Conservation (phyloP, 495 filamentous ascomycete species). For the Thozetella sp. region DNA sequence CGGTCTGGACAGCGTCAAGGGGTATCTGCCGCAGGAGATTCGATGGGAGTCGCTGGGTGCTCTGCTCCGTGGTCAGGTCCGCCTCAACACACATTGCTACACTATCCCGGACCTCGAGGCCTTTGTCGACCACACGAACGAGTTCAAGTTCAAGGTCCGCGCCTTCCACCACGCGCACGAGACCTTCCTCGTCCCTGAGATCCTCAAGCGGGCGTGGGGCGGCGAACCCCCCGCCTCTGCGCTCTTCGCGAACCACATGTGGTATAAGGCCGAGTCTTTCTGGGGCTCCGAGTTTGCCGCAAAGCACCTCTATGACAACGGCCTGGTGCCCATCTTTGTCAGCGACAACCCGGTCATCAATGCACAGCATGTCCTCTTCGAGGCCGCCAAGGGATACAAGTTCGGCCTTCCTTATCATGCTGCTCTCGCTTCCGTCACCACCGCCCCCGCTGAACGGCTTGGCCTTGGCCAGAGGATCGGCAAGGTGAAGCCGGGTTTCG, state of each 20-base stretch:
- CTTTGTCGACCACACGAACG: conserved; percentile 62
- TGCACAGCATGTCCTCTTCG: conserved; percentile 53
- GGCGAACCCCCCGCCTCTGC: conserved; percentile 45
- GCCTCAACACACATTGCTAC: conserved; percentile 68
- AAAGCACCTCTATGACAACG: conserved; percentile 61
- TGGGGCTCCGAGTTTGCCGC: conserved; percentile 60
- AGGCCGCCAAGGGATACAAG: conserved; percentile 62
- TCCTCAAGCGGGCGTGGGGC: conserved; percentile 51
- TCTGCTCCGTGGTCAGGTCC: conserved; percentile 60
- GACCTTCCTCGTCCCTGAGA: conserved; percentile 62
- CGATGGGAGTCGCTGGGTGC: conserved; percentile 60
- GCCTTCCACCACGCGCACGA: conserved; percentile 69
- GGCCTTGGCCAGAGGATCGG: conserved; percentile 61
- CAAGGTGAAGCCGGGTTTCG: conserved; percentile 62
- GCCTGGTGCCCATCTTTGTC: conserved; percentile 51
- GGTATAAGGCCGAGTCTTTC: conserved; percentile 66
- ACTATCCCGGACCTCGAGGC: conserved; percentile 65
- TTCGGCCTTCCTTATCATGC: conserved; percentile 63
- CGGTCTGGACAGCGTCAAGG: conserved; percentile 35
- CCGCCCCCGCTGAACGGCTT: conserved; percentile 59
- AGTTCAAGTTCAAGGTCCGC: conserved; percentile 62
- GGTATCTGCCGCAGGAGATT: conserved; percentile 54
- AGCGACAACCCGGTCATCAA: conserved; percentile 53
- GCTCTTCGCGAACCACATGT: conserved; percentile 63
- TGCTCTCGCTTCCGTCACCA: conserved; percentile 62